Percentiles rank a stretch among this genome's conserved stretches.
Evolutionary conservation across 108 stramenopile genomes (phyloP).

Genomic region (Stephanodiscus minutulus): DNA sequence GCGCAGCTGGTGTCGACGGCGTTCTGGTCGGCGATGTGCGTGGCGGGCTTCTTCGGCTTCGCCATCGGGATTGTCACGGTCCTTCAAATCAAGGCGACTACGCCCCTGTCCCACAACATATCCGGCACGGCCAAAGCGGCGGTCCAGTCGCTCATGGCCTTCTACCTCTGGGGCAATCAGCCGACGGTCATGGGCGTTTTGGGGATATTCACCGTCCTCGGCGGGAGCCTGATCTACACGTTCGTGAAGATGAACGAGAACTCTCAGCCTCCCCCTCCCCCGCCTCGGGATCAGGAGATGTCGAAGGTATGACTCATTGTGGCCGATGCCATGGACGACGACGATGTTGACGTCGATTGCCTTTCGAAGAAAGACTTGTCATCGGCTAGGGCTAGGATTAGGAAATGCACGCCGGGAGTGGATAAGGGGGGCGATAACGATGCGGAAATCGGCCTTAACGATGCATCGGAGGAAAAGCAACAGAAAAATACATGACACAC

Average conservation of each 20-base stretch:
- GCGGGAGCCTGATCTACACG: conserved; percentile 84
- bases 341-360: no score
- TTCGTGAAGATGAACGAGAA: conserved; percentile 82
- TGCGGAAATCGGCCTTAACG: no score
- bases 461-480: no score
- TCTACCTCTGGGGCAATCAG: conserved; percentile 92
- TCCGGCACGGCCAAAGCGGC: conserved; percentile 95
- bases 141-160: conserved; percentile 89
- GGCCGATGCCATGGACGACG: no score
- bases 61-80: conserved; percentile 96
- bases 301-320: conserved; percentile 35
- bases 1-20: conserved; percentile 57
- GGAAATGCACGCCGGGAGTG: no score
- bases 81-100: conserved; percentile 93
- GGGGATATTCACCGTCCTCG: conserved; percentile 85
- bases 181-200: conserved; percentile 80
- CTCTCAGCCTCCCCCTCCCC: conserved; percentile 12
- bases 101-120: conserved; percentile 95
- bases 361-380: no score
- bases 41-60: conserved; percentile 93
- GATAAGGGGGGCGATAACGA: no score
- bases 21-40: conserved; percentile 88
- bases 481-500: no score
- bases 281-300: conserved; percentile 25
- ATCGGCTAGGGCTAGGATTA: no score